These are phyloP conservation scores for Rhynchosporium agropyri DNA, from an alignment of 2,329 filamentous ascomycete genomes.

Conservation along the genomic window DNA sequence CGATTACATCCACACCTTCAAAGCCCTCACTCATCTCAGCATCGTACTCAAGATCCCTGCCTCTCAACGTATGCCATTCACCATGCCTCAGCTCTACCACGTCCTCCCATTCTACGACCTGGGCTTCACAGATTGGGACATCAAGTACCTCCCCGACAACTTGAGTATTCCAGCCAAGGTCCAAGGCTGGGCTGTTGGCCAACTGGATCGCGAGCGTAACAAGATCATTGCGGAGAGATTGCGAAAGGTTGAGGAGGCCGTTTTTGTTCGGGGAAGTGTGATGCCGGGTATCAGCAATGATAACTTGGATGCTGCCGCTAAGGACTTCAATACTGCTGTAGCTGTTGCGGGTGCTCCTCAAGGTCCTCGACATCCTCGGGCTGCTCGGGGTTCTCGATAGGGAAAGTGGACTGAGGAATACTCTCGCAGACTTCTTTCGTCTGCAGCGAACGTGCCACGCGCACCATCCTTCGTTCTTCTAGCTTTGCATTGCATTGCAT, in stretches of 20 bases:
- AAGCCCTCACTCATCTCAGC: slow-evolving; percentile 7
- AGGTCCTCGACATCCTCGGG: too few relatives aligned
- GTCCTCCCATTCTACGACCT: slow-evolving; percentile 38
- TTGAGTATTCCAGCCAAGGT: slow-evolving; percentile 20
- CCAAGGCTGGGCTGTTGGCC: slow-evolving; percentile 15
- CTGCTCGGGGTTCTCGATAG: slow-evolving; percentile 6
- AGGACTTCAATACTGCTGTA: neutral
- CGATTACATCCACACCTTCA: slow-evolving; percentile 14
- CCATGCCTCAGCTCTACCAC: slow-evolving; percentile 27
- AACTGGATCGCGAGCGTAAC: slow-evolving; percentile 19
- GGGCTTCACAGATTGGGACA: slow-evolving; percentile 30
- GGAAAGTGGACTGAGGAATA: neutral
- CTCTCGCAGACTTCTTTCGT: neutral
- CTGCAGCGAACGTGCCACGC: neutral
- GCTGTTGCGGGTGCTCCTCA: neutral
- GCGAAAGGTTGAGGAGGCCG: slow-evolving; percentile 16
- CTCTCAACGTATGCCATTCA: slow-evolving; percentile 17
- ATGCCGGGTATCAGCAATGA: slow-evolving; percentile 16
- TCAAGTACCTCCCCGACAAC: slow-evolving; percentile 29
- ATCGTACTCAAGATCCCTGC: slow-evolving; percentile 15
- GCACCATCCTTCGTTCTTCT: too few relatives aligned
- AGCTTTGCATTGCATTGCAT: neutral
- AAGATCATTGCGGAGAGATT: slow-evolving; percentile 16
- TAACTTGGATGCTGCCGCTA: slow-evolving; percentile 1
- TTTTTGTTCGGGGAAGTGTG: slow-evolving; percentile 15